These are phyloP conservation scores for Lepidium didymum DNA, from an alignment of 345 rosid species.

Conservation along the genomic window DNA sequence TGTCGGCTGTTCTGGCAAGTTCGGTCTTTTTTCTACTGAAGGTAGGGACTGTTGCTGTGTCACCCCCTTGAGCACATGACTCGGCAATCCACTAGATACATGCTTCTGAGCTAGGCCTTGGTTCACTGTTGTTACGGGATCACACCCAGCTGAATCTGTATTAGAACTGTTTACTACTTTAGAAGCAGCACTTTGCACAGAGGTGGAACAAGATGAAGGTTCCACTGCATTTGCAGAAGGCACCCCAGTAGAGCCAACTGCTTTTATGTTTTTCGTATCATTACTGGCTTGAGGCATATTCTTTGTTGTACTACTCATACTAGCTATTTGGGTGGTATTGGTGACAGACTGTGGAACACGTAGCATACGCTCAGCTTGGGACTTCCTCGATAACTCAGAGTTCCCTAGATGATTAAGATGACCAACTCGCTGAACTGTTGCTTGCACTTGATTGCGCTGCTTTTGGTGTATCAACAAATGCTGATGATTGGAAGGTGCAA, in stretches of 20 bases:
- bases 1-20: conserved; percentile 46
- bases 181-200: conserved; percentile 32
- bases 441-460: conserved; percentile 53
- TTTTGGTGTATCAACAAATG: conserved; percentile 46
- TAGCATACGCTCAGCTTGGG: conserved; percentile 49
- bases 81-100: conserved; percentile 48
- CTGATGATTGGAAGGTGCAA: conserved; percentile 32
- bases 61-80: conserved; percentile 38
- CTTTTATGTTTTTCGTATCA: conserved; percentile 38
- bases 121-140: conserved; percentile 41
- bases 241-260: conserved; percentile 36
- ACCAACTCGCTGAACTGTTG: conserved; percentile 52
- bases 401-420: conserved; percentile 49
- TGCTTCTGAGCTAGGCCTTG: conserved; percentile 59
- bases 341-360: conserved; percentile 40
- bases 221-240: conserved; percentile 59
- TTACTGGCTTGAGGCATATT: conserved; percentile 35
- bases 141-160: conserved; percentile 44
- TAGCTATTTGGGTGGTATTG: conserved; percentile 35
- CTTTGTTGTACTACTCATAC: conserved; percentile 26
- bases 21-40: conserved; percentile 44
- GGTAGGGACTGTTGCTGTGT: conserved; percentile 47
- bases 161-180: conserved; percentile 45
- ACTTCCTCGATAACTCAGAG: conserved; percentile 42
- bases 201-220: conserved; percentile 37